Conservation (phyloP, 495 filamentous ascomycete species). For the Penicillium robsamsonii region DNA sequence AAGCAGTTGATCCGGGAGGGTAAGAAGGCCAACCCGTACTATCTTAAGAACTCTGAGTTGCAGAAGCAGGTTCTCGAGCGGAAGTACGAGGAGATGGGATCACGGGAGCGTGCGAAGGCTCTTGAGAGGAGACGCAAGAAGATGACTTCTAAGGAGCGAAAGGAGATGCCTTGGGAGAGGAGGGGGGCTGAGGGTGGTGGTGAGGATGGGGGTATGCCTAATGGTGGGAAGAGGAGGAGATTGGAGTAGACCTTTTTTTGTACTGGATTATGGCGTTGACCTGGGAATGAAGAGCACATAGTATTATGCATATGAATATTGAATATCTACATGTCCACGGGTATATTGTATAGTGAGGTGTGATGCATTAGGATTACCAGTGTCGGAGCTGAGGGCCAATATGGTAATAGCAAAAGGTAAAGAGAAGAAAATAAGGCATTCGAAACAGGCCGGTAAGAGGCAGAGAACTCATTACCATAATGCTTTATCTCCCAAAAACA, state of each 20-base stretch:
- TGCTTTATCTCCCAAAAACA: constrained; percentile 20
- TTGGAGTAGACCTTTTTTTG: constrained; percentile 23
- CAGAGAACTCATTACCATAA: constrained; percentile 20
- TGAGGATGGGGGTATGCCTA: constrained; percentile 14
- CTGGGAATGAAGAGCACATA: background rate
- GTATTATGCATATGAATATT: constrained; percentile 6
- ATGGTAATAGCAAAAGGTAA: constrained; percentile 2
- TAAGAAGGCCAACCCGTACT: constrained; percentile 89
- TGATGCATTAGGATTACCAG: constrained; percentile 7
- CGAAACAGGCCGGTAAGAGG: constrained; percentile 14
- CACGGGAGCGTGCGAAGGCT: constrained; percentile 72
- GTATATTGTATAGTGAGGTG: background rate
- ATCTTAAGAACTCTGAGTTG: constrained; percentile 83
- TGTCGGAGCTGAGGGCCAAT: background rate
- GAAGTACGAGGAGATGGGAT: constrained; percentile 75
- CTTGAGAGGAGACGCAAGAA: constrained; percentile 86
- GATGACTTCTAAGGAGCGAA: constrained; percentile 74
- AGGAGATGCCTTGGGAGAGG: constrained; percentile 67
- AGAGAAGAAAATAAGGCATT: constrained; percentile 14
- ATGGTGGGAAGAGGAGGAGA: constrained; percentile 35
- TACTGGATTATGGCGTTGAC: background rate
- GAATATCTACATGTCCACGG: background rate
- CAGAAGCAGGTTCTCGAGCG: constrained; percentile 80
- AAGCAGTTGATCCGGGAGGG: constrained; percentile 78
- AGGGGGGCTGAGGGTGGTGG: constrained; percentile 40